These are phyloP conservation scores for Hygrocybe punicea DNA, from an alignment of 768 basidiomycete genomes.

Conservation along the genomic window DNA sequence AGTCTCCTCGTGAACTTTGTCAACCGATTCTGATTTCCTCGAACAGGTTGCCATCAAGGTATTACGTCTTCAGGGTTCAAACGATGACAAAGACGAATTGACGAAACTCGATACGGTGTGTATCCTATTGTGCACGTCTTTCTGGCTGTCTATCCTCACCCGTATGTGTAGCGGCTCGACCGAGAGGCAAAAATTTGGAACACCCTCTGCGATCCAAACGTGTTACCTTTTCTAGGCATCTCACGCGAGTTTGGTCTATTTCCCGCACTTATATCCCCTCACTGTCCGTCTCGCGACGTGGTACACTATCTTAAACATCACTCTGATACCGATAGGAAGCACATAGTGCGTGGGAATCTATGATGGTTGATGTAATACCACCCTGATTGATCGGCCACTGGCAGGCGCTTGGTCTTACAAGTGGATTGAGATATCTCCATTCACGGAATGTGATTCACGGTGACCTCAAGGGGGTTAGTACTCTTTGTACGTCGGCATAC, in stretches of 20 bases:
- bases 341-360: too few species aligned
- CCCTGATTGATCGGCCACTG: background rate
- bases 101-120: too few species aligned
- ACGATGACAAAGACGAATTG: too few species aligned
- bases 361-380: background rate
- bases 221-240: slow-evolving; percentile 30
- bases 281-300: background rate
- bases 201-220: slow-evolving; percentile 27
- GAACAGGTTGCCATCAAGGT: too few species aligned
- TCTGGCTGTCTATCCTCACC: too few species aligned
- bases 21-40: too few species aligned
- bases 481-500: too few species aligned
- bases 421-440: background rate
- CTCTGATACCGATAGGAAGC: too few species aligned
- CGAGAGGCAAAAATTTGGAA: slow-evolving; percentile 31
- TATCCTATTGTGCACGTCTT: too few species aligned
- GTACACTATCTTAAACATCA: background rate
- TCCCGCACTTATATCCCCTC: slow-evolving; percentile 32
- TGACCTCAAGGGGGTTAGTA: background rate
- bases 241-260: slow-evolving; percentile 25
- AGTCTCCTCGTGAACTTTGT: too few species aligned
- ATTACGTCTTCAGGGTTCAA: too few species aligned
- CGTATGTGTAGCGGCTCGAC: slow-evolving; percentile 7
- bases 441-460: background rate
- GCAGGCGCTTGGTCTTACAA: background rate